Evolutionary conservation across 2,329 filamentous ascomycete species (phyloP).

Genomic region (Myotisia sp.): DNA sequence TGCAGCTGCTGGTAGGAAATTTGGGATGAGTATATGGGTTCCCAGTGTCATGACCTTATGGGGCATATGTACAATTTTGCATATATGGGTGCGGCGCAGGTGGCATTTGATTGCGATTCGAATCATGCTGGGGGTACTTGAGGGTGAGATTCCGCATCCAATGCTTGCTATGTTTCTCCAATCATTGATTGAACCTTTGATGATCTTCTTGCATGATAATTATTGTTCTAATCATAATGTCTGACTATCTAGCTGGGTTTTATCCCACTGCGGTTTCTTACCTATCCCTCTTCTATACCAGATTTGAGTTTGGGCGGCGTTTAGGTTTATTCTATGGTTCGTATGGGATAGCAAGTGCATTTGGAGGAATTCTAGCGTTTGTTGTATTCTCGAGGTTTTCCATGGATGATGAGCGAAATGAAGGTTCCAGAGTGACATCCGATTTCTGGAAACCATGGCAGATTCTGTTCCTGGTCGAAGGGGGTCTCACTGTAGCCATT

Average conservation of each 20-base stretch:
- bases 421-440: too few species aligned
- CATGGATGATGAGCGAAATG: constrained; percentile 3
- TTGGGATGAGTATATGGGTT: constrained; percentile 41
- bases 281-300: constrained; percentile 44
- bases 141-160: constrained; percentile 30
- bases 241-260: constrained; percentile 40
- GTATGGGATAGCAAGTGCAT: constrained; percentile 41
- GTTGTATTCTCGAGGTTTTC: constrained; percentile 31
- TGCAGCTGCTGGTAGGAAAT: constrained; percentile 28
- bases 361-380: constrained; percentile 42
- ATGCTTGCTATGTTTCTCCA: not conserved
- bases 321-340: constrained; percentile 45
- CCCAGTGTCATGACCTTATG: constrained; percentile 43
- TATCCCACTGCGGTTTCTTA: constrained; percentile 47
- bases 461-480: constrained; percentile 38
- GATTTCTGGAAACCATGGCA: constrained; percentile 36
- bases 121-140: constrained; percentile 34
- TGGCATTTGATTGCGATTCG: constrained; percentile 36
- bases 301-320: constrained; percentile 42
- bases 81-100: constrained; percentile 32
- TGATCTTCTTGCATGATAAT: not conserved
- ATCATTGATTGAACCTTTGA: not conserved
- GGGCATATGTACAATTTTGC: constrained; percentile 36
- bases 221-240: not conserved
- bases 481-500: constrained; percentile 32